Percentiles rank a stretch among this genome's conserved stretches.
Conservation (phyloP, 352 stramenopile species). For the Globisporangium barbulae region DNA sequence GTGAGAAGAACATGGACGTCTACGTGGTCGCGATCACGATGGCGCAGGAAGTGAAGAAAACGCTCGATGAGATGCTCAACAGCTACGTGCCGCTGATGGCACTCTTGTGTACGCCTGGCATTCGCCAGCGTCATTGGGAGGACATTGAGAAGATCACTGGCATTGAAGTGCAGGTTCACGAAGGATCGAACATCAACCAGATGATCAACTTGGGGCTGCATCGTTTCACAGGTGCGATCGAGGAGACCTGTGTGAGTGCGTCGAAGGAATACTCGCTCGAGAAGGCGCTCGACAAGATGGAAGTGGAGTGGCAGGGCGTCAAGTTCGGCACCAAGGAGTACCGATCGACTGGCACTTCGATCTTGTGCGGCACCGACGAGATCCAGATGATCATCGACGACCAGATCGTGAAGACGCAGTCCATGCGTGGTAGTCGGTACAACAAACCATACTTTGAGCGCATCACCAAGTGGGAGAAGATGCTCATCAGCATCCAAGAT, state of each 20-base stretch:
- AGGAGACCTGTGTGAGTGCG: slow-evolving; percentile 91
- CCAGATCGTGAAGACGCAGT: slow-evolving; percentile 95
- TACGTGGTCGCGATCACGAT: slow-evolving; percentile 78
- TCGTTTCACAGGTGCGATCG: slow-evolving; percentile 85
- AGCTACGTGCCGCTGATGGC: slow-evolving; percentile 91
- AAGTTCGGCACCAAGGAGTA: slow-evolving; percentile 94
- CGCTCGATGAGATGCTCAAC: slow-evolving; percentile 82
- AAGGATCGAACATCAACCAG: slow-evolving; percentile 89
- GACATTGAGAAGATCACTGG: slow-evolving; percentile 88
- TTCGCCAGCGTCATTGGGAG: slow-evolving; percentile 91
- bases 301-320: slow-evolving; percentile 89
- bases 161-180: slow-evolving; percentile 86
- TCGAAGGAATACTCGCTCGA: slow-evolving; percentile 95
- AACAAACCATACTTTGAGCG: slow-evolving; percentile 91
- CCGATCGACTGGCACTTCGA: slow-evolving; percentile 91
- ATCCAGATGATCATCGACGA: slow-evolving; percentile 94
- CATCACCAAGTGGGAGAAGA: slow-evolving; percentile 89
- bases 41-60: slow-evolving; percentile 80
- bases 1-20: slow-evolving; percentile 85
- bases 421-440: slow-evolving; percentile 91
- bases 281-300: slow-evolving; percentile 92
- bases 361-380: slow-evolving; percentile 86
- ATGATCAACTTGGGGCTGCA: slow-evolving; percentile 88
- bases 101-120: slow-evolving; percentile 90
- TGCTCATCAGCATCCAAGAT: slow-evolving; percentile 88